phyloP scores from a whole-genome alignment of 1,139 yeast genomes.

The Debaryomycetaceae sp. region DNA sequence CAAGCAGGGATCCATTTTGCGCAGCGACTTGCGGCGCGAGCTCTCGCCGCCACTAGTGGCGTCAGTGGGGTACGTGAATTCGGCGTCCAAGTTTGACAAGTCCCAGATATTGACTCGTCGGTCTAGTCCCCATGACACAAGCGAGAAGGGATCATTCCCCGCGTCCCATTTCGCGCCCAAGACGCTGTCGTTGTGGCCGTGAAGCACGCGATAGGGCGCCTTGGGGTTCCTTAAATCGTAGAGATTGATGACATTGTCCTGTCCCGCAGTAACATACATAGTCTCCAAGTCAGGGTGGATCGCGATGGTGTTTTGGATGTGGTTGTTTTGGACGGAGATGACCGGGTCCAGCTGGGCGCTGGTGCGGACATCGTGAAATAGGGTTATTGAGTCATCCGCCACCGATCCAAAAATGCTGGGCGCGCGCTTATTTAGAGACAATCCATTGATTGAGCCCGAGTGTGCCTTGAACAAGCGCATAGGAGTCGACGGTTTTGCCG shows the following conservation, averaged over 20 bases:
- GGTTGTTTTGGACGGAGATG: slow-evolving; percentile 31
- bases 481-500: slow-evolving; percentile 32
- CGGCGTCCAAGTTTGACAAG: slow-evolving; percentile 34
- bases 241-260: slow-evolving; percentile 38
- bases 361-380: slow-evolving; percentile 54
- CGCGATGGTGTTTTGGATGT: slow-evolving; percentile 37
- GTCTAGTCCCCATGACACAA: slow-evolving; percentile 41
- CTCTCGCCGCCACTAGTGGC: slow-evolving; percentile 12
- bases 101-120: slow-evolving; percentile 43
- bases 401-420: slow-evolving; percentile 55
- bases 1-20: slow-evolving; percentile 48
- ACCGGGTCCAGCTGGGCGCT: slow-evolving; percentile 27
- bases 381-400: slow-evolving; percentile 59
- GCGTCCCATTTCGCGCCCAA: slow-evolving; percentile 30
- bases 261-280: slow-evolving; percentile 43
- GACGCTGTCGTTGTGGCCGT: slow-evolving; percentile 38
- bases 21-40: slow-evolving; percentile 17
- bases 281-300: slow-evolving; percentile 36
- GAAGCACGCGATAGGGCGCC: slow-evolving; percentile 36
- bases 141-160: slow-evolving; percentile 19
- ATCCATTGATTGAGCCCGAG: slow-evolving; percentile 42
- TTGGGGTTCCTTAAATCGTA: slow-evolving; percentile 41
- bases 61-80: slow-evolving; percentile 26
- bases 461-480: slow-evolving; percentile 34
- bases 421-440: slow-evolving; percentile 40